Evolutionary conservation across 306 rosid genomes (phyloP).

Genomic region (Elaeagnus macrophylla): DNA sequence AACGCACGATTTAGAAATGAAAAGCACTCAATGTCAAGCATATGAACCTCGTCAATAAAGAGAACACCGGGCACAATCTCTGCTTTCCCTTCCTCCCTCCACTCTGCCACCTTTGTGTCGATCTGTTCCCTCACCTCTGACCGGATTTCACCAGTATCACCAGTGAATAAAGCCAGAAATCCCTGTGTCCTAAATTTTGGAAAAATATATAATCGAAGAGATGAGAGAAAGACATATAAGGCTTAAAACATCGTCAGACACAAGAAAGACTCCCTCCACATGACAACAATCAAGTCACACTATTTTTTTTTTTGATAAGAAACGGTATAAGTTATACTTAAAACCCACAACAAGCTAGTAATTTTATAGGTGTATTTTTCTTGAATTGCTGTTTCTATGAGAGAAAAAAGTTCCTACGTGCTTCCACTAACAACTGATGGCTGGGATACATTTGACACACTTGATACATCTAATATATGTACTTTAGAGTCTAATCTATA

Average conservation of each 20-base stretch:
- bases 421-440: no score
- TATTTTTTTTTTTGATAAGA: no score
- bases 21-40: constrained; percentile 97
- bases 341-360: no score
- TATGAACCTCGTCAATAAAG: constrained; percentile 93
- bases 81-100: constrained; percentile 99
- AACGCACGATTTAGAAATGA: constrained; percentile 87
- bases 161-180: constrained; percentile 89
- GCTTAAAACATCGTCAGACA: background rate
- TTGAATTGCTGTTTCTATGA: no score
- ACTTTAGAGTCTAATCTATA: no score
- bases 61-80: constrained; percentile 96
- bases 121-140: constrained; percentile 98
- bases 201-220: constrained; percentile 14
- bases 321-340: no score
- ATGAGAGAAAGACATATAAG: background rate
- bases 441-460: no score
- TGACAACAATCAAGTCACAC: no score
- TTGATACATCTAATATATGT: no score
- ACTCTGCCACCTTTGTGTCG: constrained; percentile 97
- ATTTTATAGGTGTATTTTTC: no score
- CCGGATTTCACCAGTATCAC: constrained; percentile 96
- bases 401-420: no score
- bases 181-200: constrained; percentile 78
- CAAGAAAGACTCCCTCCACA: no score